Evolutionary conservation across 2,329 filamentous ascomycete species (phyloP), one percentile per base, ranked within the genome.

Genomic region (Arthroderma sp.): DNA sequence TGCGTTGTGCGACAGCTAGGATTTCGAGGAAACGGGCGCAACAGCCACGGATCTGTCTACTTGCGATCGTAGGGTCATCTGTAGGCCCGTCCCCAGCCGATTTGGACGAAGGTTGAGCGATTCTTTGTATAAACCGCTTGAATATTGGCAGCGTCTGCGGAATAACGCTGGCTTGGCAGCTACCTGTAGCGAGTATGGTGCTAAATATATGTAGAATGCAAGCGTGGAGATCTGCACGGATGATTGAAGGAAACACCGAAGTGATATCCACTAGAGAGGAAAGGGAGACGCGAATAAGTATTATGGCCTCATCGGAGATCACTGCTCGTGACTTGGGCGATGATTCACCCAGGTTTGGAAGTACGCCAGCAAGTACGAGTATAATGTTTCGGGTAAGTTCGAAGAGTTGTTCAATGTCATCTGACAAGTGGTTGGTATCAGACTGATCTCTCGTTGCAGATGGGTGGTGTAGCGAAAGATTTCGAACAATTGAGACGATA

Each of bases 361-460:
- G 70, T 34, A 95, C 70, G 0, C 88, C 86, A 0, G 87, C 83
- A 29, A 98, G 72, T 1, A 96, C 89, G 6, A 98, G 72, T 10
- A 96, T 89, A 50, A 96, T 95, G 59, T 95, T 94, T 51, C 91
- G 78, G 0, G 91, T 98, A 39, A 98, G 72, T 64, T 98, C 91
- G 56, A 98, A 98, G 0, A 98, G 74, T 64, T 98, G 91, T 58
- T 98, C 91, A 50, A 98, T 94, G 58, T 98, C 91, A 57, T 98
- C 91, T 0, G 86, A 94, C 7, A 98, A 69, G 60, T 91, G 83
- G 43, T 87, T 83, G 34, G 81, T 78, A 29, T 73, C 68, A 50
- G 76, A 72, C 50, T 78, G 72, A 40, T 76, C 72, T 53, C 77
- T 78, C 50, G 85, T 78, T 2, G 91, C 89, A 1, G 88, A 93